A percentile compares a stretch with the other conserved stretches of the same genome.
These are phyloP conservation scores for Panaeolus papilionaceus DNA, from an alignment of 768 basidiomycete species.

Conservation along the genomic window DNA sequence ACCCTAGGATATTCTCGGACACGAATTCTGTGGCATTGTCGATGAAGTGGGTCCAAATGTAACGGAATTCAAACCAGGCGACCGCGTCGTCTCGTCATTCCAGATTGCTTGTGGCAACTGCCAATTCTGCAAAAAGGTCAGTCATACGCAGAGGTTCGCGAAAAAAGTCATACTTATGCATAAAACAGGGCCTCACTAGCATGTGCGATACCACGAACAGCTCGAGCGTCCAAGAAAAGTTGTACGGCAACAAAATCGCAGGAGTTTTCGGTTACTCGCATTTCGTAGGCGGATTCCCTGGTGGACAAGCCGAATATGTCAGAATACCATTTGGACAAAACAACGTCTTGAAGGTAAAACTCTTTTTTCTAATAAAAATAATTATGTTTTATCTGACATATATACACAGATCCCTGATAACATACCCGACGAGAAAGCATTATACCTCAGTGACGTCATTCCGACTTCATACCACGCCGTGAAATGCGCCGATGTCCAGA, in stretches of 20 bases:
- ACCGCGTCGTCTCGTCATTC: slow-evolving; percentile 82
- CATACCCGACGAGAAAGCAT: slow-evolving; percentile 64
- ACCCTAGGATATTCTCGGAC: background rate
- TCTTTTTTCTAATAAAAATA: background rate
- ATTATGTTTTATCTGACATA: background rate
- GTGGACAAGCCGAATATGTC: slow-evolving; percentile 78
- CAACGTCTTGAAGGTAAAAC: slow-evolving; percentile 49
- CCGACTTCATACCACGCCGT: slow-evolving; percentile 79
- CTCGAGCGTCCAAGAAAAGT: slow-evolving; percentile 53
- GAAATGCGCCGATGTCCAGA: slow-evolving; percentile 73
- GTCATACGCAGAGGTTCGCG: slow-evolving; percentile 29
- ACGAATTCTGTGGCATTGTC: slow-evolving; percentile 49
- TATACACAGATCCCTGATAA: slow-evolving; percentile 65
- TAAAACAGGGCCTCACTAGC: background rate
- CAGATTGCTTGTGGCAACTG: slow-evolving; percentile 80
- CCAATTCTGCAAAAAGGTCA: slow-evolving; percentile 72
- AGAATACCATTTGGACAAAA: slow-evolving; percentile 75
- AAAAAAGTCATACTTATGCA: slow-evolving; percentile 19
- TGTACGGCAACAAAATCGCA: slow-evolving; percentile 73
- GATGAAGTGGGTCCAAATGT: slow-evolving; percentile 71
- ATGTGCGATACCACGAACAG: slow-evolving; percentile 6
- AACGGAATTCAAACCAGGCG: slow-evolving; percentile 62
- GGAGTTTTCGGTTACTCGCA: slow-evolving; percentile 79
- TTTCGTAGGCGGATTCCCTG: slow-evolving; percentile 75
- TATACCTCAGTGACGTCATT: slow-evolving; percentile 67